Percentiles rank a stretch among this genome's conserved stretches.
Evolutionary conservation across 345 rosid genomes (phyloP).

Genomic region (Eucalyptus pauciflora): DNA sequence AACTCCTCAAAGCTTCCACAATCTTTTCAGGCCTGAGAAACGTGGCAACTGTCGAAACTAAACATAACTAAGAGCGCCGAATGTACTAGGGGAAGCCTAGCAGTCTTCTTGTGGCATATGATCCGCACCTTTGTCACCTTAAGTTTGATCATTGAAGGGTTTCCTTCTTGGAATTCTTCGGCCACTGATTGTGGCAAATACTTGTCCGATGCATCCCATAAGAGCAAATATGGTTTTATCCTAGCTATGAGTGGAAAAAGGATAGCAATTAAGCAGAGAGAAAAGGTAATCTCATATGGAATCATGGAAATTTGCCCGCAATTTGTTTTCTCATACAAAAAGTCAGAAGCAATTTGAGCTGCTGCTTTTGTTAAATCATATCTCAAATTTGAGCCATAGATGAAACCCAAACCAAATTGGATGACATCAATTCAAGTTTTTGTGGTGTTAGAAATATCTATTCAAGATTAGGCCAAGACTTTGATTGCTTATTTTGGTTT

Average conservation of each 20-base stretch:
- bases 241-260: conserved; percentile 28
- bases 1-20: conserved; percentile 50
- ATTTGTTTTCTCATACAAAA: too few species aligned
- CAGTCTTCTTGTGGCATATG: conserved; percentile 95
- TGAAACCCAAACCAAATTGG: too few species aligned
- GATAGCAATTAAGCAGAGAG: background rate
- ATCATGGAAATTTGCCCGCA: rapidly evolving
- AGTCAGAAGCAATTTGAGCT: too few species aligned
- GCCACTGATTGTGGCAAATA: conserved; percentile 65
- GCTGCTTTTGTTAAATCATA: too few species aligned
- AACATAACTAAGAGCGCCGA: background rate
- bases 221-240: conserved; percentile 56
- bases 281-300: too few species aligned
- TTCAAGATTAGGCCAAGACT: too few species aligned
- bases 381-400: rapidly evolving
- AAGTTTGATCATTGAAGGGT: conserved; percentile 41
- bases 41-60: background rate
- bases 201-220: conserved; percentile 74
- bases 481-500: too few species aligned
- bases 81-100: conserved; percentile 10
- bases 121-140: conserved; percentile 64
- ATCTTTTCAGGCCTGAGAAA: conserved; percentile 78
- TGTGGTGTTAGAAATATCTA: rapidly evolving
- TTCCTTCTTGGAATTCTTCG: conserved; percentile 70
- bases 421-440: too few species aligned